These are phyloP conservation scores for Geranomyces variabilis DNA, from an alignment of 192 early-diverging fungal species.

Conservation along the genomic window DNA sequence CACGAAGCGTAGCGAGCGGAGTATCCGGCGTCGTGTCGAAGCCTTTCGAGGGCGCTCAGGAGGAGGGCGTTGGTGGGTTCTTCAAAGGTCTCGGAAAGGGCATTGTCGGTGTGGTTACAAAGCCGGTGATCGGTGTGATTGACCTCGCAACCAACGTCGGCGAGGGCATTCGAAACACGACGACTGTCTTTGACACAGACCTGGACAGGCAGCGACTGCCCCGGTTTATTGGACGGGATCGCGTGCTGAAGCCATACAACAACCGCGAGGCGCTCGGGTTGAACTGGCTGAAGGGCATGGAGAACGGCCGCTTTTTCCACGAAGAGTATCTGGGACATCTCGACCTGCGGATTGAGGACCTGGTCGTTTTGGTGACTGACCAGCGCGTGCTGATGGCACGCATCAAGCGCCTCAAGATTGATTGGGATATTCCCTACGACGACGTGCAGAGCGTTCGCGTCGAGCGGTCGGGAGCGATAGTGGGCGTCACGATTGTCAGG, in stretches of 20 bases:
- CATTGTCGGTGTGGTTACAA: slow-evolving; percentile 89
- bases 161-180: slow-evolving; percentile 92
- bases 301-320: slow-evolving; percentile 74
- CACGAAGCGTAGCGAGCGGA: slow-evolving; percentile 81
- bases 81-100: slow-evolving; percentile 95
- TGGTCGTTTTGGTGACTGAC: slow-evolving; percentile 84
- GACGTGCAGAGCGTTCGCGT: slow-evolving; percentile 46
- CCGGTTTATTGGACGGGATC: slow-evolving; percentile 80
- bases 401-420: slow-evolving; percentile 70
- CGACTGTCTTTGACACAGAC: slow-evolving; percentile 83
- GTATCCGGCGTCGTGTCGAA: slow-evolving; percentile 83
- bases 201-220: slow-evolving; percentile 86
- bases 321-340: slow-evolving; percentile 89
- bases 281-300: slow-evolving; percentile 80
- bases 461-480: slow-evolving; percentile 24
- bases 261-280: slow-evolving; percentile 82
- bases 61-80: slow-evolving; percentile 90
- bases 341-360: slow-evolving; percentile 78
- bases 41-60: slow-evolving; percentile 85
- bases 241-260: slow-evolving; percentile 78
- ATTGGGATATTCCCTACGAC: slow-evolving; percentile 81
- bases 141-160: slow-evolving; percentile 94
- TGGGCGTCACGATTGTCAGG: slow-evolving; percentile 42
- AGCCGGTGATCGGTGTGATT: slow-evolving; percentile 93
- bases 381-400: slow-evolving; percentile 75